Evolutionary conservation across 2,329 filamentous ascomycete genomes (phyloP).

Genomic region (Neonectria faginata): DNA sequence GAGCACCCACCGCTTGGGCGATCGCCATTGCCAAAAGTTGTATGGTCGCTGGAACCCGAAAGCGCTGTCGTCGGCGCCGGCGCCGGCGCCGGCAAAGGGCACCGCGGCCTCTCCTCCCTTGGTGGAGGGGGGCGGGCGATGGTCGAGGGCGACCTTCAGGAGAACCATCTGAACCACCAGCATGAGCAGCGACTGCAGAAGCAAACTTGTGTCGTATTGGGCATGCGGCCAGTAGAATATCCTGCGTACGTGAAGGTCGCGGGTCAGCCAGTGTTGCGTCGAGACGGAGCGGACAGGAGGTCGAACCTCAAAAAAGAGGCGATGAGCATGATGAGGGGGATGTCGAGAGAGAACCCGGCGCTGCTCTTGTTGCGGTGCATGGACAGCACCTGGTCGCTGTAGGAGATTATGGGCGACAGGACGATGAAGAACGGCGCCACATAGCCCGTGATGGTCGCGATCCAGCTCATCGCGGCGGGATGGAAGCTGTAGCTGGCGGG

Average conservation of each 20-base stretch:
- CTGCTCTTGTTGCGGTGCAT: slow-evolving; percentile 74
- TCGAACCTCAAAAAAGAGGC: slow-evolving; percentile 73
- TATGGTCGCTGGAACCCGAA: slow-evolving; percentile 69
- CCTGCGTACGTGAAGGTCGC: slow-evolving; percentile 52
- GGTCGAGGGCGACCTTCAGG: slow-evolving; percentile 75
- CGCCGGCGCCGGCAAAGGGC: slow-evolving; percentile 72
- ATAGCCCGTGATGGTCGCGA: slow-evolving; percentile 58
- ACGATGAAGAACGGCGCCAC: slow-evolving; percentile 73
- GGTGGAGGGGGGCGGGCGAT: slow-evolving; percentile 69
- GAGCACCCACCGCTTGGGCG: slow-evolving; percentile 70
- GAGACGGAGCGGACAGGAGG: slow-evolving; percentile 1
- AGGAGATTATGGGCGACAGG: slow-evolving; percentile 72
- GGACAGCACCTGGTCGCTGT: slow-evolving; percentile 73
- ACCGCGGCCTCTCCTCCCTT: slow-evolving; percentile 70
- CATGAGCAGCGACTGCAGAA: slow-evolving; percentile 75
- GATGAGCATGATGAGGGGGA: slow-evolving; percentile 78
- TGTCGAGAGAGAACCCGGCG: slow-evolving; percentile 77
- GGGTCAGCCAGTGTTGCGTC: slow-evolving; percentile 34
- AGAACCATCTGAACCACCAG: slow-evolving; percentile 72
- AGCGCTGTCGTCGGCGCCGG: slow-evolving; percentile 55
- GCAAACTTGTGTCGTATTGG: slow-evolving; percentile 71
- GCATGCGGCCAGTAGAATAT: slow-evolving; percentile 78
- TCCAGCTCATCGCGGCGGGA: slow-evolving; percentile 55
- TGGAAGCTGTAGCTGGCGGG: slow-evolving; percentile 69
- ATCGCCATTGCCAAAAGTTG: slow-evolving; percentile 86